Evolutionary conservation across 2,329 filamentous ascomycete species (phyloP), one percentile per base, ranked within the genome.

Genomic region (Diplodia sapinea): DNA sequence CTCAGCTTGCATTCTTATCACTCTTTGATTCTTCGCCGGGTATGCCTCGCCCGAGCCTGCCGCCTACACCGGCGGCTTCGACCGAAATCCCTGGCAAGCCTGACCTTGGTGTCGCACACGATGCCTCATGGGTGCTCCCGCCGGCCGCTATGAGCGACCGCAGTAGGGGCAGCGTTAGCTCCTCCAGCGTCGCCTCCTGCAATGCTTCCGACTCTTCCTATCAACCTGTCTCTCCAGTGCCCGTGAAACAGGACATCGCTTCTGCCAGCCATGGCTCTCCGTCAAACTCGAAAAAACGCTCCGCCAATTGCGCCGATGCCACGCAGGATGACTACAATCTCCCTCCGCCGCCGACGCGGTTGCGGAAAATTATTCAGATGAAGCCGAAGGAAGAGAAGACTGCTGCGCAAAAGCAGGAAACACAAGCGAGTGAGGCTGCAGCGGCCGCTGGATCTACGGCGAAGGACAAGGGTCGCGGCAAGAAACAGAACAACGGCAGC

Each of bases 281-380:
- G 29, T 47, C 69, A 47, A 40, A 77, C 76, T 57, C 74, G 73
- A 43, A 50, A 40, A 29, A 78, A 69, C 67, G 72, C 73, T 31
- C 70, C 71, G 43, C 40, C 38, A 68, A 64, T 38, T 50, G 57
- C 20, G 57, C 59, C 15, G 77, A 76, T 61, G 74, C 80, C 68
- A 82, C 83, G 67, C 89, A 88, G 71, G 86, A 88, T 72, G 82
- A 86, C 57, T 96, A 97, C 77, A 86, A 91, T 11, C 86, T 99
- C 17, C 95, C 95, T 23, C 95, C 95, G 11, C 95, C 94, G 17
- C 95, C 95, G 0, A 97, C 94, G 3, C 86, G 94, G 70, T 92
- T 93, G 51, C 90, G 94, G 74, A 98, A 96, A 82, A 98, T 99
- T 77, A 98, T 98, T 68, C 94, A 98, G 81, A 97, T 98, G 94